A percentile compares a stretch with the other conserved stretches of the same genome.
Evolutionary conservation across 257 asterid species (phyloP).

Genomic region (Penstemon barbatus): DNA sequence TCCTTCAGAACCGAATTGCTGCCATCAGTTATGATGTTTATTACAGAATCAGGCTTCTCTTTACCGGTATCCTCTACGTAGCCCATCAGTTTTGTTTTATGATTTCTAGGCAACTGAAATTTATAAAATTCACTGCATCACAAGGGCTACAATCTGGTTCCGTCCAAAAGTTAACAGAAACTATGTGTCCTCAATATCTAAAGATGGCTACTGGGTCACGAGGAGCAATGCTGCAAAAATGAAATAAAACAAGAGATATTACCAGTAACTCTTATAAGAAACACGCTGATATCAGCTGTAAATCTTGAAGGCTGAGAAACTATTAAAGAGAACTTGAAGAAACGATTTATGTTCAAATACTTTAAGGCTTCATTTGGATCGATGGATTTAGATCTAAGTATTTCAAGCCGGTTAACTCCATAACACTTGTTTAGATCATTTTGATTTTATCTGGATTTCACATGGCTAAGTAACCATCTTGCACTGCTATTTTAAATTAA

Average conservation of each 20-base stretch:
- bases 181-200: constrained; percentile 3
- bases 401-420: too few relatives aligned
- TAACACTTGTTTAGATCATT: too few relatives aligned
- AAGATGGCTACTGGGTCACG: background rate
- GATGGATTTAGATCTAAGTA: too few relatives aligned
- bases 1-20: constrained; percentile 24
- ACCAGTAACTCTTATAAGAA: constrained; percentile 2
- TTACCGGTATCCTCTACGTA: constrained; percentile 31
- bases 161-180: constrained; percentile 9
- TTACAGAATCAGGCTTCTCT: constrained; percentile 27
- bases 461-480: too few relatives aligned
- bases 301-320: background rate
- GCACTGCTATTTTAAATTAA: too few relatives aligned
- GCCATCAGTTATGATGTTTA: constrained; percentile 22
- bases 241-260: constrained; percentile 9
- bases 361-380: background rate
- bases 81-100: constrained; percentile 31
- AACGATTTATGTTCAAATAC: background rate
- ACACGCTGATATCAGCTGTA: background rate
- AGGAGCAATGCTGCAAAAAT: constrained; percentile 17
- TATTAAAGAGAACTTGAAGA: background rate
- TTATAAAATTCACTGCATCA: constrained; percentile 9
- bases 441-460: too few relatives aligned
- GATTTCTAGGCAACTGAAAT: constrained; percentile 15
- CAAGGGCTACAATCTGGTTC: constrained; percentile 2